Conservation (phyloP, 129 eudicot genomes). For the Calendula officinalis region DNA sequence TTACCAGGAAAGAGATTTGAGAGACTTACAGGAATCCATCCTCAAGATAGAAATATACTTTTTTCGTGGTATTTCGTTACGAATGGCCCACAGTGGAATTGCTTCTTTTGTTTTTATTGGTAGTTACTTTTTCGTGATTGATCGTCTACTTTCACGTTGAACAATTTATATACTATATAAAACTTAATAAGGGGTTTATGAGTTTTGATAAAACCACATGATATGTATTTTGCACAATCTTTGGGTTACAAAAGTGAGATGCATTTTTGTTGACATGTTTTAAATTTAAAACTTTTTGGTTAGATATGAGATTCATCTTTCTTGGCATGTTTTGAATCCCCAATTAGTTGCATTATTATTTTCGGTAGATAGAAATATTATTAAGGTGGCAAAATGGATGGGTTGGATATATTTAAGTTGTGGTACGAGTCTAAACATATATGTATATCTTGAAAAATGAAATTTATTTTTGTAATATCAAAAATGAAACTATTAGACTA, state of each 20-base stretch:
- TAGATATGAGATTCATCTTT: constrained; percentile 10
- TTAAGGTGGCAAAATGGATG: too few relatives aligned
- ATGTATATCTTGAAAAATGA: too few relatives aligned
- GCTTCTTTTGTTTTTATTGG: constrained; percentile 74
- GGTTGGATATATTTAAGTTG: too few relatives aligned
- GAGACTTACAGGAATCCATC: constrained; percentile 85
- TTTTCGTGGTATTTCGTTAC: constrained; percentile 66
- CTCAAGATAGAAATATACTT: constrained; percentile 77
- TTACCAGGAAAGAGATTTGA: constrained; percentile 83
- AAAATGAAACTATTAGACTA: too few relatives aligned
- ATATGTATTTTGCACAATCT: constrained; percentile 17
- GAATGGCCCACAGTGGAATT: constrained; percentile 89
- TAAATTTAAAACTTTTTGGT: neutral
- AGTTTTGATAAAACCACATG: constrained; percentile 21
- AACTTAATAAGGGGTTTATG: constrained; percentile 22
- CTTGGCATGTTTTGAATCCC: constrained; percentile 1
- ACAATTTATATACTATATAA: neutral
- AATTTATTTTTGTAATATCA: too few relatives aligned
- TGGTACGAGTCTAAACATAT: too few relatives aligned
- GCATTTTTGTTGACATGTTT: constrained; percentile 1
- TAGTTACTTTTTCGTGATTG: constrained; percentile 56
- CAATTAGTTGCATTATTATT: neutral
- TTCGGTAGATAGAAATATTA: too few relatives aligned
- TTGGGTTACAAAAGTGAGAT: constrained; percentile 2
- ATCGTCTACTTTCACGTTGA: constrained; percentile 50